A percentile compares a stretch with the other conserved stretches of the same genome.
Evolutionary conservation across 169 alveolate genomes (phyloP).

Genomic region (Cytauxzoon felis): DNA sequence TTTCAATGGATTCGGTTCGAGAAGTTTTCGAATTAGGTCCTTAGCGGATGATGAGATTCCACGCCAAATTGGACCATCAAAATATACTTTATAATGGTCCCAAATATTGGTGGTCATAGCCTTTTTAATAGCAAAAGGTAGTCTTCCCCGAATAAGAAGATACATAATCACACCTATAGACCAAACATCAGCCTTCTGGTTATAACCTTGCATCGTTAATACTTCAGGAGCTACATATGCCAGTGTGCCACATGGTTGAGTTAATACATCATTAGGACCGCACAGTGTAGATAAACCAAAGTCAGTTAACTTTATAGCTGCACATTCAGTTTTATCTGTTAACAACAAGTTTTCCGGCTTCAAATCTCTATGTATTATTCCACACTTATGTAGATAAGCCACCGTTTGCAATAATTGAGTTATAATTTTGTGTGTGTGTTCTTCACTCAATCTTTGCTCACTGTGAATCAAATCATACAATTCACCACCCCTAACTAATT

Average conservation of each 20-base stretch:
- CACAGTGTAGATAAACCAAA: conserved; percentile 90
- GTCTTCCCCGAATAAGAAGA: conserved; percentile 81
- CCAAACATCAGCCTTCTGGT: conserved; percentile 87
- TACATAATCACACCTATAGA: conserved; percentile 88
- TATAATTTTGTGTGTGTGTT: conserved; percentile 79
- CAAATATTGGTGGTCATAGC: conserved; percentile 49
- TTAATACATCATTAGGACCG: conserved; percentile 81
- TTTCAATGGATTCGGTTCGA: conserved; percentile 67
- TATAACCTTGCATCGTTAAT: conserved; percentile 82
- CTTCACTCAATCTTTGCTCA: conserved; percentile 71
- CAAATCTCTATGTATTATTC: conserved; percentile 92
- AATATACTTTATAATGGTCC: conserved; percentile 56
- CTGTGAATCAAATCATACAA: conserved; percentile 73
- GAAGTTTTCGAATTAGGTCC: conserved; percentile 65
- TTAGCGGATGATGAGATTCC: conserved; percentile 75
- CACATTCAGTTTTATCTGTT: conserved; percentile 84
- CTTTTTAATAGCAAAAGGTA: conserved; percentile 83
- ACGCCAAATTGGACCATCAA: conserved; percentile 80
- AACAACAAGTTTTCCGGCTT: conserved; percentile 95
- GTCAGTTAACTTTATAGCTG: conserved; percentile 91
- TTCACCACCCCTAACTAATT: conserved; percentile 84
- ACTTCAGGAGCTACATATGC: conserved; percentile 91
- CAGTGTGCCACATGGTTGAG: conserved; percentile 88
- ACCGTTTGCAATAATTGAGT: conserved; percentile 88
- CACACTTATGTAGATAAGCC: conserved; percentile 90